Evolutionary conservation across 2,329 filamentous ascomycete genomes (phyloP), one percentile per base, ranked within the genome.

Genomic region (Apiospora marii): DNA sequence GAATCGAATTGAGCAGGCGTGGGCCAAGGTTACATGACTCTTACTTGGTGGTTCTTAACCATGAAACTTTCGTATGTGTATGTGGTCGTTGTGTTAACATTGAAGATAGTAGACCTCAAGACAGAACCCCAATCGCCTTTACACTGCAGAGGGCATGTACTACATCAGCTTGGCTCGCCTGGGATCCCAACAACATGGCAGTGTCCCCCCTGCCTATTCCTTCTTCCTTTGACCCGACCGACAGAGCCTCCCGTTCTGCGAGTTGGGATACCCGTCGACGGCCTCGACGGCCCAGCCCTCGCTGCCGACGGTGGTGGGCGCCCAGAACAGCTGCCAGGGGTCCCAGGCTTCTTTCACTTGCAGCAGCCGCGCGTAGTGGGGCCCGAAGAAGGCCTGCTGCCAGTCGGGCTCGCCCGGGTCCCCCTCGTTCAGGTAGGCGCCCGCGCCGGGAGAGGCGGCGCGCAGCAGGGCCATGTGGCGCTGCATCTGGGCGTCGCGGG

Each of bases 371-470:
- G 75, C 76, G 73, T 88, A 88, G 68, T 87, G 87, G 8, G 58
- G 41, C 1, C 87, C 87, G 75, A 83, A 89, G 79, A 88, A 88
- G 3, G 78, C 80, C 43, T 83, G 76, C 75, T 86, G 80, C 75
- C 82, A 89, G 71, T 85, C 75, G 1, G 82, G 83, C 77, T 88
- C 82, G 72, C 83, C 81, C 58, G 86, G 84, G 77, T 89, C 85
- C 2, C 82, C 85, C 81, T 90, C 88, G 73, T 88, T 88, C 76
- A 87, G 78, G 74, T 88, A 88, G 5, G 84, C 81, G 5, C 86
- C 86, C 1, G 79, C 79, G 1, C 81, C 83, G 4, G 84, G 85
- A 0, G 84, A 82, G 7, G 81, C 79, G 7, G 75, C 78, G 34
- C 82, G 79, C 67, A 81, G 70, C 12, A 70, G 37, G 69, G 14